Evolutionary conservation across 441 rosid genomes (phyloP), one percentile per base, ranked within the genome.

Genomic region (Melastoma candidum): DNA sequence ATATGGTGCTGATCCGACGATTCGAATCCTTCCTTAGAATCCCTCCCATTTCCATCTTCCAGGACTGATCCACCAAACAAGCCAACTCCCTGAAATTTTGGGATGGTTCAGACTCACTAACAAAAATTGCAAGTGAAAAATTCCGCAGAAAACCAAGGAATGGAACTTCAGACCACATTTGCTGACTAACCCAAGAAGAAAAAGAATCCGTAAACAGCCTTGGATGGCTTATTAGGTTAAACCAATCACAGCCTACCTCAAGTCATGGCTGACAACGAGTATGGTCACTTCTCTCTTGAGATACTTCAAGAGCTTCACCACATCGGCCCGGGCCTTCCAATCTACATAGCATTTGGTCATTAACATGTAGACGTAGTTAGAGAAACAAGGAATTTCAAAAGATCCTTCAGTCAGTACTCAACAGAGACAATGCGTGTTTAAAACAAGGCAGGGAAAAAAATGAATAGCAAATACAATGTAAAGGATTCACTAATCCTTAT

Each of bases 11-110:
- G 22, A 17, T 17, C 22, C 22, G 22, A 17, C 22, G 22, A 17
- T 26, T 52, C 7, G 27, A 65, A 60, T 83, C 94, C 69, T 84
- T 81, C 57, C 53, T 62, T 59, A 83, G 71, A 69, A 77, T 65
- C 68, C 95, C 95, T 44, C 90, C 94, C 81, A 85, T 79, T 67
- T 82, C 84, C 95, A 88, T 88, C 73, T 85, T 82, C 96, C 95
- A 84, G 27, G 95, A 84, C 63, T 54, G 78, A 77, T 88, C 96
- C 51, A 81, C 94, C 62, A 92, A 74, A 53, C 79, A 46, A 50
- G 77, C 70, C 67, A 87, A 65, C 75, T 92, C 98, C 63, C 96
- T 85, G 76, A 36, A 63, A 17, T 17, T 55, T 53, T 46, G 14
- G 26, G 43, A 11, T 26, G 43, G 26, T 17, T 29, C 3, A 29